phyloP scores from a whole-genome alignment of 129 eudicot species.

The Heracleum sosnowskyi region DNA sequence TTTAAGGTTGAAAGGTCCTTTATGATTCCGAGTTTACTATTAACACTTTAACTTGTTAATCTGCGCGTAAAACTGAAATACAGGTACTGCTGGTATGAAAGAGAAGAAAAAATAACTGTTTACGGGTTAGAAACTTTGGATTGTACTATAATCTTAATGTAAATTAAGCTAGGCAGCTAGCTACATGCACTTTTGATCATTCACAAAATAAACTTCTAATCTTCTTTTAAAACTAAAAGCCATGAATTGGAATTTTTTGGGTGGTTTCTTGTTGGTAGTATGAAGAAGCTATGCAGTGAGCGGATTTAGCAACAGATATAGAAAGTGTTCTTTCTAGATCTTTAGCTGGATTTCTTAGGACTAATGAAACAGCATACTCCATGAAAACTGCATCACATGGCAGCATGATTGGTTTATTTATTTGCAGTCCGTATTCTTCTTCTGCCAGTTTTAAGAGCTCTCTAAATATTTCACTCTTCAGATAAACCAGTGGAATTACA shows the following conservation, averaged over 20 bases:
- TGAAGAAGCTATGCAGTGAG: conserved; percentile 1
- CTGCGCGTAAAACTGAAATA: background rate
- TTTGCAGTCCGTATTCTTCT: conserved; percentile 41
- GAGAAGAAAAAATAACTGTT: background rate
- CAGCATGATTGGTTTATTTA: conserved; percentile 31
- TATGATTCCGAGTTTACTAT: no score
- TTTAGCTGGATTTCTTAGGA: conserved; percentile 8
- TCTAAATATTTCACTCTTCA: conserved; percentile 29
- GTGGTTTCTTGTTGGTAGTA: background rate
- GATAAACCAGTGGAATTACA: conserved; percentile 23
- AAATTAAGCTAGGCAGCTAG: background rate
- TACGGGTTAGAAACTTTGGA: background rate
- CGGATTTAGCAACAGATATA: background rate
- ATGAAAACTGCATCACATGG: conserved; percentile 34
- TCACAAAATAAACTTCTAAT: background rate
- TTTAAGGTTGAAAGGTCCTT: background rate
- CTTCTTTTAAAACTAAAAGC: background rate
- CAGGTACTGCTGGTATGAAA: background rate
- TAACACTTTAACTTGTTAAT: background rate
- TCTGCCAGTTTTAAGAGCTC: conserved; percentile 34
- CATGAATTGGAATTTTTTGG: background rate
- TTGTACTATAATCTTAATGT: background rate
- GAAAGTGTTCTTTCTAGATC: background rate
- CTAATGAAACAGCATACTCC: conserved; percentile 24
- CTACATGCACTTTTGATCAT: background rate